Conservation (phyloP, 108 stramenopile species). For the Tribonema minus region DNA sequence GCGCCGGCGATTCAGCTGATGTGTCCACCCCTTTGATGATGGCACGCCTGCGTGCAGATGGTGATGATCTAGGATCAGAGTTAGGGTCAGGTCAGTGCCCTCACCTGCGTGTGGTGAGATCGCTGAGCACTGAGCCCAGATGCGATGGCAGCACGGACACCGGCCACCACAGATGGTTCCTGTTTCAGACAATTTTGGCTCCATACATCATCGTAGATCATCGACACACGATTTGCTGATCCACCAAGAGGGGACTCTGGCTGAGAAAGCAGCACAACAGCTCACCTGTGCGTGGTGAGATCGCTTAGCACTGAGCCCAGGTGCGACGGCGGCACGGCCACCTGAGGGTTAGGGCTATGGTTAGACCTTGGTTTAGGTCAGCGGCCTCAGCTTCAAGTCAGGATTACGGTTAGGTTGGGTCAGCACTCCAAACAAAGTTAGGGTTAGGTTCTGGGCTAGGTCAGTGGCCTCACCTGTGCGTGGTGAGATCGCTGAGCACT, state of each 20-base stretch:
- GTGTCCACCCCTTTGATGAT: too few relatives aligned
- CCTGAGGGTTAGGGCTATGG: background rate
- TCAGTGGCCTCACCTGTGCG: slow-evolving; percentile 20
- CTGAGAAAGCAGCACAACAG: too few relatives aligned
- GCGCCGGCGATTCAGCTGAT: background rate
- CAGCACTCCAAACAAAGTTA: too few relatives aligned
- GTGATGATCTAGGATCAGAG: too few relatives aligned
- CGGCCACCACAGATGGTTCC: background rate
- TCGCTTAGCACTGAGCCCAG: background rate
- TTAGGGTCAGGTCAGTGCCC: background rate
- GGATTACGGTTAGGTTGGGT: too few relatives aligned
- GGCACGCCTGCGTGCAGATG: too few relatives aligned
- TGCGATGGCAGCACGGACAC: background rate
- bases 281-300: slow-evolving; percentile 35
- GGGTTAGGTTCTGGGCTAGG: too few relatives aligned
- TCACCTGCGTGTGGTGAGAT: background rate
- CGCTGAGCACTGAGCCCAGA: background rate
- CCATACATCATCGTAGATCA: background rate
- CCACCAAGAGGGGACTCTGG: too few relatives aligned
- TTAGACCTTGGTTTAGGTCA: too few relatives aligned
- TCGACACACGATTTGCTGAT: too few relatives aligned
- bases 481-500: slow-evolving; percentile 34
- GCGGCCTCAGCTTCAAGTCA: too few relatives aligned
- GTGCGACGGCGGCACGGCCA: background rate
- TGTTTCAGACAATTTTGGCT: background rate